Conservation (phyloP, 1,284 basidiomycete genomes). For the Cryptococcus amylolentus region DNA sequence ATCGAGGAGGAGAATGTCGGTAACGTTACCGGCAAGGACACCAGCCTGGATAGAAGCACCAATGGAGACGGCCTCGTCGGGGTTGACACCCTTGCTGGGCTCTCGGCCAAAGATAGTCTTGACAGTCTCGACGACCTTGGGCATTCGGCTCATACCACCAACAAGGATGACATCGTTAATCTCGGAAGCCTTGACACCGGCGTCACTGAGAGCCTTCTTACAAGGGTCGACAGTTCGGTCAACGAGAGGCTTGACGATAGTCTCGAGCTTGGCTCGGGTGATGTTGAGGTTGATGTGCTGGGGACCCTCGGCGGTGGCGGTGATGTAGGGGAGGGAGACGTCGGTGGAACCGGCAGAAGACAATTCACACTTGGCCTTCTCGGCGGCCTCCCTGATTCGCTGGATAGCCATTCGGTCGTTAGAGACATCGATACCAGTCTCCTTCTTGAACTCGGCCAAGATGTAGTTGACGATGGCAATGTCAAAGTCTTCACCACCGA, state of each 20-base stretch:
- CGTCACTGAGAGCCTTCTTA: slow-evolving; percentile 91
- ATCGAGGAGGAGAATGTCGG: slow-evolving; percentile 92
- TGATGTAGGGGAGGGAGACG: slow-evolving; percentile 96
- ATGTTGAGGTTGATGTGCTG: slow-evolving; percentile 95
- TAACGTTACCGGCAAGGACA: slow-evolving; percentile 93
- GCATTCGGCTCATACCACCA: slow-evolving; percentile 98
- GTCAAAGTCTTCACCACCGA: slow-evolving; percentile 98
- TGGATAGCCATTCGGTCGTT: slow-evolving; percentile 96
- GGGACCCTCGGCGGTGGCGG: slow-evolving; percentile 86
- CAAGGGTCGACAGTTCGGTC: slow-evolving; percentile 93
- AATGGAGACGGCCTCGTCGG: slow-evolving; percentile 90
- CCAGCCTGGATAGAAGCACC: slow-evolving; percentile 92
- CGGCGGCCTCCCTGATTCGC: slow-evolving; percentile 96
- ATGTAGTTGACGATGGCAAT: slow-evolving; percentile 84
- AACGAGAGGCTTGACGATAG: slow-evolving; percentile 75
- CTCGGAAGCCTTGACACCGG: slow-evolving; percentile 85
- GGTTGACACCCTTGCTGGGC: slow-evolving; percentile 96
- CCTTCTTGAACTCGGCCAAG: slow-evolving; percentile 91
- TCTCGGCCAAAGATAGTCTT: slow-evolving; percentile 90
- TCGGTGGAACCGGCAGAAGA: slow-evolving; percentile 92
- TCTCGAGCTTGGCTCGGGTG: slow-evolving; percentile 84
- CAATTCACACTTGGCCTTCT: slow-evolving; percentile 98
- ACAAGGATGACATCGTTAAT: slow-evolving; percentile 97
- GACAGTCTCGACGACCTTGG: slow-evolving; percentile 88
- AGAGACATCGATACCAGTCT: slow-evolving; percentile 74